These are phyloP conservation scores for Helminthosporium solani DNA, from an alignment of 2,329 filamentous ascomycete species.

Conservation along the genomic window DNA sequence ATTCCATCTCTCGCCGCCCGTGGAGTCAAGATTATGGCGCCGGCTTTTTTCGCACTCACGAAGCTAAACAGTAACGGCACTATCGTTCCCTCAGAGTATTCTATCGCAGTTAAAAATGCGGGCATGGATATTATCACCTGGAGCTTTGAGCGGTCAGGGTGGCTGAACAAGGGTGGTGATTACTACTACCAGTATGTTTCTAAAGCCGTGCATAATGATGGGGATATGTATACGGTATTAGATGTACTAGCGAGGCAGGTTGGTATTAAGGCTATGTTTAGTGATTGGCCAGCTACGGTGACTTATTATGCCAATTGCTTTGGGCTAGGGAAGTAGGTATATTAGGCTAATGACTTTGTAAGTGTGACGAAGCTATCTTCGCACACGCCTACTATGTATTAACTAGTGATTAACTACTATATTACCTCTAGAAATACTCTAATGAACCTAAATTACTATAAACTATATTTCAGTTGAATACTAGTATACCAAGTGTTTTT, in stretches of 20 bases:
- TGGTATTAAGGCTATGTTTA: slow-evolving; percentile 63
- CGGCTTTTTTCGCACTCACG: slow-evolving; percentile 64
- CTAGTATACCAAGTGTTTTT: too few relatives aligned
- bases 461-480: too few relatives aligned
- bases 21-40: slow-evolving; percentile 64
- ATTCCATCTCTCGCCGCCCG: slow-evolving; percentile 57
- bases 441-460: too few relatives aligned
- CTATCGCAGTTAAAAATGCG: slow-evolving; percentile 59
- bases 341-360: too few relatives aligned
- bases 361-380: too few relatives aligned
- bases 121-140: slow-evolving; percentile 67
- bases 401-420: too few relatives aligned
- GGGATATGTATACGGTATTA: slow-evolving; percentile 64
- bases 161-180: slow-evolving; percentile 52
- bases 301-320: slow-evolving; percentile 75
- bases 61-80: slow-evolving; percentile 50
- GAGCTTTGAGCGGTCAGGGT: slow-evolving; percentile 67
- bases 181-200: slow-evolving; percentile 45
- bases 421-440: too few relatives aligned
- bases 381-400: too few relatives aligned
- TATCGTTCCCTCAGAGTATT: slow-evolving; percentile 65
- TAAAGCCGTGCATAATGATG: slow-evolving; percentile 60
- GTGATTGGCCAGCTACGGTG: slow-evolving; percentile 68
- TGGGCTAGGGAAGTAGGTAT: slow-evolving; percentile 32
- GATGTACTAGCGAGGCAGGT: slow-evolving; percentile 64